These are phyloP conservation scores for Ceratobasidium sp. DNA, from an alignment of 1,284 basidiomycete genomes.

Conservation along the genomic window DNA sequence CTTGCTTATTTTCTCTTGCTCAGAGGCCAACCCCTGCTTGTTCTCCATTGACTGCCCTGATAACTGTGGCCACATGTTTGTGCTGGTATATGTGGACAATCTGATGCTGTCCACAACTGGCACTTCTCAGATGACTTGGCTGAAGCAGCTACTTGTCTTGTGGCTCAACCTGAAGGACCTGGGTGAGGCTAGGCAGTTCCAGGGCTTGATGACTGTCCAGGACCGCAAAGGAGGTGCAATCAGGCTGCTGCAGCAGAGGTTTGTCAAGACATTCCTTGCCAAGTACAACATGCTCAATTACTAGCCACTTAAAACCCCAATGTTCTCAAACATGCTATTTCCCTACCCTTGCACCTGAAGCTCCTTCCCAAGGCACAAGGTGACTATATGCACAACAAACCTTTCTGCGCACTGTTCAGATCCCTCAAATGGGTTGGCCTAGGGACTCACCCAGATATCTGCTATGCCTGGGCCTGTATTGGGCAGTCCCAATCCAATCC, in stretches of 20 bases:
- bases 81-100: slow-evolving; percentile 55
- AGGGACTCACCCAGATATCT: neutral
- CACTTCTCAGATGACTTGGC: slow-evolving; percentile 46
- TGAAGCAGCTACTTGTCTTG: too few relatives aligned
- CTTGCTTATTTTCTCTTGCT: slow-evolving; percentile 49
- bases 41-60: slow-evolving; percentile 46
- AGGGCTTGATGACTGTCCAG: slow-evolving; percentile 54
- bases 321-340: slow-evolving; percentile 22
- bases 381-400: slow-evolving; percentile 16
- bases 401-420: neutral
- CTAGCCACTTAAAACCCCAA: slow-evolving; percentile 48
- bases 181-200: slow-evolving; percentile 52
- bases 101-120: slow-evolving; percentile 47
- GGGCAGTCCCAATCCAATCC: slow-evolving; percentile 27
- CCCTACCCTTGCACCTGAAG: neutral
- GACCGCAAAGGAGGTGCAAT: slow-evolving; percentile 50
- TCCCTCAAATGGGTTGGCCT: slow-evolving; percentile 19
- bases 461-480: neutral
- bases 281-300: slow-evolving; percentile 48
- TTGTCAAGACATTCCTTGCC: slow-evolving; percentile 51
- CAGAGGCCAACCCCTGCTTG: slow-evolving; percentile 52
- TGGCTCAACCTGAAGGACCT: too few relatives aligned
- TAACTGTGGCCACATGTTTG: neutral
- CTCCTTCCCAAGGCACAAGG: neutral
- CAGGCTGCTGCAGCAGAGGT: slow-evolving; percentile 51